Evolutionary conservation across 257 asterid species (phyloP), one percentile per base, ranked within the genome.

Genomic region (Fraxinus excelsior): DNA sequence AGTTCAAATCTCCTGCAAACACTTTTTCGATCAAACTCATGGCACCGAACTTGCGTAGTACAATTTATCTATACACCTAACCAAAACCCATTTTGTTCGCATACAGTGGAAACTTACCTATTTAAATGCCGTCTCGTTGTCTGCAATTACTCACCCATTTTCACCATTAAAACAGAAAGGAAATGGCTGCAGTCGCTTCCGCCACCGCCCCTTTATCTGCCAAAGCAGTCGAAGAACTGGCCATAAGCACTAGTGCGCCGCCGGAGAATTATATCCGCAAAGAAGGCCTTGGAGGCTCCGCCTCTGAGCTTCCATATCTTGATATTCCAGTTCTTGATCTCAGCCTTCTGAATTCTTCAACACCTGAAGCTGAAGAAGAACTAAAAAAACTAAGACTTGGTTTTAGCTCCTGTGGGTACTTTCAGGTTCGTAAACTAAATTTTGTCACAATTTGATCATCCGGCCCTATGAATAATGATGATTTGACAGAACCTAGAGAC

Each of bases 351-450:
- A 49, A 74, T 46, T 72, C 86, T 18, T 79, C 86, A 32, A 80
- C 85, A 23, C 78, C 84, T 3, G 70, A 68, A 9, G 80, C 75
- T 16, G 44, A 65, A 77, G 75, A 69, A 23, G 85, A 87, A 67
- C 67, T 80, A 32, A 70, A 74, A 8, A 87, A 67, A 56, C 90
- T 84, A 7, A 67, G 76, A 14, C 26, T 46, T 1, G 77, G 84
- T 56, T 73, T 87, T 31, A 49, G 31, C 62, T 66, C 78, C 1
- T 80, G 78, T 68, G 88, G 90, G 19, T 87, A 79, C 81, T 53
- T 82, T 70, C 90, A 82, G 90, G 90, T 82, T 12, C 51, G 18
- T 10, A 25, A n/a, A n/a, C n/a, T n/a, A n/a, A n/a, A n/a, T n/a
- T n/a, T n/a, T n/a, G n/a, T n/a, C 18, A 23, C 19, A 2, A 60